Evolutionary conservation across 495 filamentous ascomycete species (phyloP).

Genomic region (Hypoxylon trugodes): DNA sequence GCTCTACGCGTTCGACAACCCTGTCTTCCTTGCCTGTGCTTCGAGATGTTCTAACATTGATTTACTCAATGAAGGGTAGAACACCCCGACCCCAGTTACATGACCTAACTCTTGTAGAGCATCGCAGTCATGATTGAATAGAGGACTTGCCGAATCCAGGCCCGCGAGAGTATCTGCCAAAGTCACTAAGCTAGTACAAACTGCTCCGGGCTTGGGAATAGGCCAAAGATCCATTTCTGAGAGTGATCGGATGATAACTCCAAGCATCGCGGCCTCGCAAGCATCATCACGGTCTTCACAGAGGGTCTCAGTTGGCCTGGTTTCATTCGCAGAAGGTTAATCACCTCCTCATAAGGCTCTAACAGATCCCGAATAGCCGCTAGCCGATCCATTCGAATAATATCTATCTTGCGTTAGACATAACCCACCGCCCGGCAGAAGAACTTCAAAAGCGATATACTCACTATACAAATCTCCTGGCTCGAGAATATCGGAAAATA

Average conservation of each 20-base stretch:
- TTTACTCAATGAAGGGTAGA: too few relatives aligned
- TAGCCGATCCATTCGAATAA: not conserved
- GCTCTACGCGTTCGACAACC: too few relatives aligned
- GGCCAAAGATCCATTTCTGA: not conserved
- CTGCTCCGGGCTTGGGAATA: slow-evolving; percentile 8
- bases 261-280: slow-evolving; percentile 5
- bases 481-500: not conserved
- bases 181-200: not conserved
- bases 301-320: too few relatives aligned
- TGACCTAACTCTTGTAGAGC: too few relatives aligned
- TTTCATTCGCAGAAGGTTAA: not conserved
- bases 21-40: not conserved
- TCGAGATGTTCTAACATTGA: not conserved
- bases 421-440: not conserved
- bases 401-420: not conserved
- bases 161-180: not conserved
- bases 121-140: not conserved
- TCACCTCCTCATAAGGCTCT: not conserved
- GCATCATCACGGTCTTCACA: too few relatives aligned
- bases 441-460: not conserved
- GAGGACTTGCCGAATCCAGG: not conserved
- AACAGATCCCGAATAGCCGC: not conserved
- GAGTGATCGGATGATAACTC: slow-evolving; percentile 5
- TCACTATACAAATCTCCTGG: slow-evolving; percentile 1
- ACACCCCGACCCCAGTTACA: too few relatives aligned